Evolutionary conservation across 2,329 filamentous ascomycete genomes (phyloP), one percentile per base, ranked within the genome.

Genomic region (Rhinocladiella mackenziei): DNA sequence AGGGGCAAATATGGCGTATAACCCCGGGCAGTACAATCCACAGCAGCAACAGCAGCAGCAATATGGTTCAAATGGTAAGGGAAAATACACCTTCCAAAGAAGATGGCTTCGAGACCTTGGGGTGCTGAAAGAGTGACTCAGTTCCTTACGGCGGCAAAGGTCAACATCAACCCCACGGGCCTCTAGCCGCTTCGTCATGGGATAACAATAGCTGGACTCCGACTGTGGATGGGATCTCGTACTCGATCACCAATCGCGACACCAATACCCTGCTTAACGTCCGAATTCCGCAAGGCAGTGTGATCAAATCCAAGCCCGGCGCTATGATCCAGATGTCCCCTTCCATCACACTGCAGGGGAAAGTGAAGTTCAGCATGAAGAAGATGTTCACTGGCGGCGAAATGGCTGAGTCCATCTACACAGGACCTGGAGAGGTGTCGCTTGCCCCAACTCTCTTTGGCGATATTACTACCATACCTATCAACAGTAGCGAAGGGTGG

Each of bases 241-340:
- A 91, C 63, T 77, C 92, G 31, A 89, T 97, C 61, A 92, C 86
- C 59, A 92, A 98, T 62, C 77, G 92, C 15, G 89, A 96, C 64
- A 84, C 80, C 46, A 98, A 97, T 64, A 89, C 86, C 1, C 83
- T 96, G 54, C 66, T 96, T 50, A 97, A 89, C 0, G 67, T 96
- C 15, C 91, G 95, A 64, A 69, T 97, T 32, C 91, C 91, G 9
- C 84, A 92, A 63, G 89, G 89, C 2, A 94, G 87, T 58, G 91
- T 91, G 0, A 65, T 97, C 39, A 75, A 73, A 15, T 87, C 81
- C 2, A 92, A 87, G 62, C 89, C 92, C 13, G 85, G 89, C 10
- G 78, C 81, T 43, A 92, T 98, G 89, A 87, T 98, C 58, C 86
- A 87, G 60, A 98, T 97, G 92, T 89, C 86, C 2, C 84, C 87